These are phyloP conservation scores for Creolimax fragrantissima DNA, from an alignment of 78 protist species.

Conservation along the genomic window DNA sequence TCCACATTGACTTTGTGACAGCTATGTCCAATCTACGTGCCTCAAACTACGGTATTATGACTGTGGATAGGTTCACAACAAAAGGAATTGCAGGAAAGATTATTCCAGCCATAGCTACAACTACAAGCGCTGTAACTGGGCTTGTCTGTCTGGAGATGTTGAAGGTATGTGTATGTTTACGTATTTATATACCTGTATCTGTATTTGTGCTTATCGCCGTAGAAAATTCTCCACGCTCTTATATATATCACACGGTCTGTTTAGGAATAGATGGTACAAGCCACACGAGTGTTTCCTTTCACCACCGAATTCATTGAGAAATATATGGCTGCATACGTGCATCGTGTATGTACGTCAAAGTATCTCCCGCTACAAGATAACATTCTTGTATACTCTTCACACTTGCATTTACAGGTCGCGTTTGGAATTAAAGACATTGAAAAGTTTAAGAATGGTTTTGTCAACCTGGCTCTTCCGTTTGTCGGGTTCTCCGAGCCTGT, in stretches of 20 bases:
- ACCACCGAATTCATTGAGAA: not conserved
- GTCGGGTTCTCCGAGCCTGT: conserved; percentile 84
- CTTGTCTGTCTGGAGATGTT: conserved; percentile 81
- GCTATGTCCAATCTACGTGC: conserved; percentile 96
- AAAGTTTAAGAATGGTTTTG: conserved; percentile 72
- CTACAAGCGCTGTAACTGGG: conserved; percentile 96
- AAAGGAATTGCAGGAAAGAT: conserved; percentile 92
- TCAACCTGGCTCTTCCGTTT: conserved; percentile 95
- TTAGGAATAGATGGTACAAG: not conserved
- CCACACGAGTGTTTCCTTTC: not conserved
- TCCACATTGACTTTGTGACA: conserved; percentile 96
- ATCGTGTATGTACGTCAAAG: not conserved
- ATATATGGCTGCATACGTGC: not conserved
- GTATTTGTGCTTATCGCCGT: not conserved
- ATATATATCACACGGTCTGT: not conserved
- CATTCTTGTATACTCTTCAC: not conserved
- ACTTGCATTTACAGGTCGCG: not conserved
- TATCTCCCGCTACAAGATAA: too few relatives aligned
- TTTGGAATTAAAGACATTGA: conserved; percentile 47
- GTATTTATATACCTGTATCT: not conserved
- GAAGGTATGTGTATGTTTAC: conserved; percentile 50
- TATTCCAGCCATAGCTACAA: conserved; percentile 99
- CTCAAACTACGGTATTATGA: conserved; percentile 78
- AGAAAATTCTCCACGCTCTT: not conserved
- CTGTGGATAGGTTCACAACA: conserved; percentile 47